phyloP scores from a whole-genome alignment of 371 early-diverging fungal species.

The Lichtheimia ramosa region DNA sequence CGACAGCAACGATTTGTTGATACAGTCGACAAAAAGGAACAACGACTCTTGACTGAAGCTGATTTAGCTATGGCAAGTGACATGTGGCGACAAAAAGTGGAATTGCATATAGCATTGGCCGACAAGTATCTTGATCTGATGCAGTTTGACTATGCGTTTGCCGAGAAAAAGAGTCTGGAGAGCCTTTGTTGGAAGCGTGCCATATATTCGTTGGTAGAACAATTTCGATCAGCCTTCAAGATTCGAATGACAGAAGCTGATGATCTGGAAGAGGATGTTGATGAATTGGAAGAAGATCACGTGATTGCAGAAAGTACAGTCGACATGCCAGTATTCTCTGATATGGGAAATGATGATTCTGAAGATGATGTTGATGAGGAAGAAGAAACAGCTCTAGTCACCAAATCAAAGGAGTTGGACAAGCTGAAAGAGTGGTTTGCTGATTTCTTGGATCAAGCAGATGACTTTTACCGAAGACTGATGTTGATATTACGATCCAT shows the following conservation, averaged over 20 bases:
- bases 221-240: conserved; percentile 54
- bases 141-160: conserved; percentile 50
- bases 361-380: conserved; percentile 9
- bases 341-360: conserved; percentile 10
- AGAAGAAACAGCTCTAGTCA: conserved; percentile 8
- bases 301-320: conserved; percentile 9
- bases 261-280: neutral
- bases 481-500: conserved; percentile 34
- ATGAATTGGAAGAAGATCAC: conserved; percentile 15
- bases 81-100: conserved; percentile 39
- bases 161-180: conserved; percentile 61
- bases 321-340: conserved; percentile 11
- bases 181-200: conserved; percentile 67
- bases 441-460: conserved; percentile 34
- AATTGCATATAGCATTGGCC: conserved; percentile 39
- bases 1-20: neutral
- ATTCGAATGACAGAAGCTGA: conserved; percentile 6
- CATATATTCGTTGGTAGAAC: conserved; percentile 61
- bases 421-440: conserved; percentile 16
- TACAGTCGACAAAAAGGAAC: neutral
- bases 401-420: conserved; percentile 10
- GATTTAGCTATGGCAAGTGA: conserved; percentile 23
- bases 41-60: conserved; percentile 7
- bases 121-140: conserved; percentile 52
- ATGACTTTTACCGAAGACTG: conserved; percentile 46